Conservation (phyloP, 495 filamentous ascomycete genomes). For the Hamigera avellanea region DNA sequence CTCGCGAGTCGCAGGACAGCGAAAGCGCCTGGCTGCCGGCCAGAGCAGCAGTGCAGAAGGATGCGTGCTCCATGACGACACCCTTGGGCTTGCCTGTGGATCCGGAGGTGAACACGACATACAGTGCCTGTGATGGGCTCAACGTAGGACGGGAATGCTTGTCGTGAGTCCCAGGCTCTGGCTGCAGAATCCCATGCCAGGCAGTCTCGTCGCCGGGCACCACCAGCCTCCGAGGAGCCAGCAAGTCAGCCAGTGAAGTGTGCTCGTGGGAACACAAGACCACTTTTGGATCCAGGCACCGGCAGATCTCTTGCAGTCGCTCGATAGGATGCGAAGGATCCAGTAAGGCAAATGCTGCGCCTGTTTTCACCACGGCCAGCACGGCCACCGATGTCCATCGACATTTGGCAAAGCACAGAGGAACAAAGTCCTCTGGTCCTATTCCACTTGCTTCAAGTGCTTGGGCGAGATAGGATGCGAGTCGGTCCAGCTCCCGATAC, state of each 20-base stretch:
- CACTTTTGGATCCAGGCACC: too few species aligned
- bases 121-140: constrained; percentile 2
- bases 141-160: too few species aligned
- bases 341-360: constrained; percentile 14
- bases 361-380: constrained; percentile 42
- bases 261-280: too few species aligned
- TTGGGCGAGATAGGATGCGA: constrained; percentile 13
- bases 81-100: constrained; percentile 28
- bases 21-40: constrained; percentile 13
- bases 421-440: constrained; percentile 20
- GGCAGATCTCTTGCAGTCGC: too few species aligned
- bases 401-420: constrained; percentile 35
- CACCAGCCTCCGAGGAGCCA: too few species aligned
- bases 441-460: constrained; percentile 20
- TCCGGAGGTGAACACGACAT: constrained; percentile 25
- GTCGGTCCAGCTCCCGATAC: constrained; percentile 17
- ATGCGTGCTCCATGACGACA: constrained; percentile 25
- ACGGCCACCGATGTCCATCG: constrained; percentile 38
- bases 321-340: constrained; percentile 1
- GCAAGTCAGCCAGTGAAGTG: constrained; percentile 10
- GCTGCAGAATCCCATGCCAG: too few species aligned
- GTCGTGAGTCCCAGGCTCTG: too few species aligned
- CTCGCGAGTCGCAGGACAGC: constrained; percentile 20
- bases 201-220: too few species aligned
- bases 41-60: constrained; percentile 12